Evolutionary conservation across 345 rosid genomes (phyloP), one percentile per base, ranked within the genome.

Genomic region (Carallia brachiata): DNA sequence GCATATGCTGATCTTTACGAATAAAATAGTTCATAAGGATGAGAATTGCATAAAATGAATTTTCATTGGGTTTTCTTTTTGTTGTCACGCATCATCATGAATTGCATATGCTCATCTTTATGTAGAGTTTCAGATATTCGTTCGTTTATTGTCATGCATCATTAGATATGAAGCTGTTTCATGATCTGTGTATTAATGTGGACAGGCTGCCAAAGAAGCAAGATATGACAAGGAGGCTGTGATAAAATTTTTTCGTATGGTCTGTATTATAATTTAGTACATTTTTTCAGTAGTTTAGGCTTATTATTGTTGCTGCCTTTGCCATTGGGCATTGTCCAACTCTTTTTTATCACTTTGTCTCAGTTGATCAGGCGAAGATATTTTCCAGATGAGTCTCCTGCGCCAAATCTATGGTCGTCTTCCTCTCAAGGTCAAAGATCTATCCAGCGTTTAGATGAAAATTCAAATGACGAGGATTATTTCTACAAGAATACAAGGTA

Each of bases 281-380:
- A 5, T 54, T 63, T 7, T 61, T 54, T 44, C 19, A 59, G 40
- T 19, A 27, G 23, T 58, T 18, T 48, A 39, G 23, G 17, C 50
- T 13, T 44, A 12, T 17, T 19, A 31, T 57, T 50, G 19, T 36
- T 52, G n/a, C 19, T 28, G 1, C 3, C 50, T 72, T 28, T 55
- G 44, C 52, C 56, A 28, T 32, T 52, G 52, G 59, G 56, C 31
- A 47, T 67, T 71, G 28, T 62, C 63, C 48, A 53, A 62, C 62
- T 62, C 17, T 36, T 12, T 34, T 15, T 77, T 69, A 23, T 53
- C 56, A 0, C 68, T 40, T 62, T 70, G 52, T 76, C 68, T 61
- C 87, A 96, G 99, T 85, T 96, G 84, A 90, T 96, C 77, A 81
- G 98, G 82, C 81, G 97, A 83, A 87, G 99, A 79, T 96, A 96